These are phyloP conservation scores for Stachybotrys echinatus DNA, from an alignment of 2,329 filamentous ascomycete species.

Conservation along the genomic window DNA sequence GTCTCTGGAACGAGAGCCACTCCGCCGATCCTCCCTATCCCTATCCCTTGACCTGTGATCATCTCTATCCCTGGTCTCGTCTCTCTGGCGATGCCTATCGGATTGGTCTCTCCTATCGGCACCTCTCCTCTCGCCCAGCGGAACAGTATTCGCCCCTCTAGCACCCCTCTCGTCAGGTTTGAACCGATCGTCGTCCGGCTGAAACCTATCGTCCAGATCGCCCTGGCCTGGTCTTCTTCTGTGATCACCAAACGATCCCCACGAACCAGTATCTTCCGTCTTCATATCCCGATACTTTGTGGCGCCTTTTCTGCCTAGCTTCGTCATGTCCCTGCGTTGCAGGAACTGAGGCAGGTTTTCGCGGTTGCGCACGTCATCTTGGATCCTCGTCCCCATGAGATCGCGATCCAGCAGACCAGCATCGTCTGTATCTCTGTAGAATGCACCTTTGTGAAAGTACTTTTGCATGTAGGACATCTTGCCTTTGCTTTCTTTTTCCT, in stretches of 20 bases:
- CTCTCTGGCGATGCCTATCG: constrained; percentile 16
- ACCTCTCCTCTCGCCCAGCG: constrained; percentile 57
- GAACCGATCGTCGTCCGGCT: constrained; percentile 53
- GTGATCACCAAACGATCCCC: constrained; percentile 62
- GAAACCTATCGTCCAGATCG: constrained; percentile 61
- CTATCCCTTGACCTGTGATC: constrained; percentile 4
- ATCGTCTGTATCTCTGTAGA: constrained; percentile 79
- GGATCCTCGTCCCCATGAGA: constrained; percentile 78
- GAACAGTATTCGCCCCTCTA: constrained; percentile 66
- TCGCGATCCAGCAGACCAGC: constrained; percentile 74
- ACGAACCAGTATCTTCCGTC: constrained; percentile 84
- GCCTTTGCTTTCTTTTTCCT: constrained; percentile 71
- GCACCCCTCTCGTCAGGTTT: constrained; percentile 35
- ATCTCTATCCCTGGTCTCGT: constrained; percentile 24
- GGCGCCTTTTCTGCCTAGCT: constrained; percentile 85
- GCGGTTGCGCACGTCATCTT: constrained; percentile 77
- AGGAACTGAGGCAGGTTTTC: constrained; percentile 85
- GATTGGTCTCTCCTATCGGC: constrained; percentile 23
- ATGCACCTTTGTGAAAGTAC: constrained; percentile 95
- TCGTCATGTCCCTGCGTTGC: constrained; percentile 89
- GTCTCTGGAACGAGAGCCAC: neutral
- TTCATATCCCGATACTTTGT: constrained; percentile 87
- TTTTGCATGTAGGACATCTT: constrained; percentile 90
- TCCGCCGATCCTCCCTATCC: constrained; percentile 13
- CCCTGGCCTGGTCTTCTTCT: constrained; percentile 24